Evolutionary conservation across 768 basidiomycete genomes (phyloP).

Genomic region (Leccinum uliginosum): DNA sequence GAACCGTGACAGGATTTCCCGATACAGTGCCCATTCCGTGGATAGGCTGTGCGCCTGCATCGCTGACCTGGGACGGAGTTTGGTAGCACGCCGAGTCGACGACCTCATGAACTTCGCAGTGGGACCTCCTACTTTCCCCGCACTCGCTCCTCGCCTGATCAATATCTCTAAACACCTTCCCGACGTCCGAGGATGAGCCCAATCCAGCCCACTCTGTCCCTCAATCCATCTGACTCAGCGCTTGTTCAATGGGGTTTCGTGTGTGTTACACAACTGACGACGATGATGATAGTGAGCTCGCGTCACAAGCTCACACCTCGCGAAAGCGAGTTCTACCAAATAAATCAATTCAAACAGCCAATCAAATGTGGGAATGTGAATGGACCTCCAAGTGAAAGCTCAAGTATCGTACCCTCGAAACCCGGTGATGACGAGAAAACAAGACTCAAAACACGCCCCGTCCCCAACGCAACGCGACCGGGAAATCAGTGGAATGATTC

Average conservation of each 20-base stretch:
- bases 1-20: neutral
- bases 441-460: neutral
- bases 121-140: neutral
- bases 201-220: neutral
- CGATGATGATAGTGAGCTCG: neutral
- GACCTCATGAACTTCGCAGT: neutral
- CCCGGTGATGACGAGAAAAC: neutral
- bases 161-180: neutral
- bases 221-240: neutral
- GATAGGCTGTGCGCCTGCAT: neutral
- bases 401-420: neutral
- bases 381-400: too few species aligned
- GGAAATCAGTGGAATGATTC: neutral
- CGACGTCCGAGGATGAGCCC: neutral
- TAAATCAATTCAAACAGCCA: neutral
- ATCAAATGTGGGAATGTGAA: neutral
- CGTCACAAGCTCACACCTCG: neutral
- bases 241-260: neutral
- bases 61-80: neutral
- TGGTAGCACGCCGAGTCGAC: fast-evolving
- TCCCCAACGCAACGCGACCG: neutral
- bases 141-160: neutral
- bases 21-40: neutral
- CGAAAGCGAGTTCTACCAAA: neutral
- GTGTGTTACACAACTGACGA: neutral